A percentile compares a stretch with the other conserved stretches of the same genome.
phyloP scores from a whole-genome alignment of 1,284 basidiomycete species.

The Tylopilus sp. region DNA sequence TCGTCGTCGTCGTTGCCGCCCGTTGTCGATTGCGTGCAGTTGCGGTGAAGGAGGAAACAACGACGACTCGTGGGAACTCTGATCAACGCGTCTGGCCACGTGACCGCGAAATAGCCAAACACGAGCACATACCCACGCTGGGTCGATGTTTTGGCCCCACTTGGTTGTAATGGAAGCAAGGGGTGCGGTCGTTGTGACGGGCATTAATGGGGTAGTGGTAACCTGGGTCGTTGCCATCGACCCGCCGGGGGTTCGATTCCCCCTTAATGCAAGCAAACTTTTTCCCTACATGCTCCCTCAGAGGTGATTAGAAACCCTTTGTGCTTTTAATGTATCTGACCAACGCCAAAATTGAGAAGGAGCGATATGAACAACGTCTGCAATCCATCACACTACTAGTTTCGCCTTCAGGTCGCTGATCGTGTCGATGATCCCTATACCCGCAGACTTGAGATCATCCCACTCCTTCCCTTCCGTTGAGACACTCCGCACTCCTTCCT shows the following conservation, averaged over 20 bases:
- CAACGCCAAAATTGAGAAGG: background rate
- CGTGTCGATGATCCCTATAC: conserved; percentile 29
- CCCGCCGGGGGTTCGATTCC: conserved; percentile 48
- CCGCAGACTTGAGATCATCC: conserved; percentile 35
- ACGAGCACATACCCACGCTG: conserved; percentile 1
- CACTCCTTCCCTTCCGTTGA: conserved; percentile 35
- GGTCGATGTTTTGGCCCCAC: background rate
- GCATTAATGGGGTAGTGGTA: conserved; percentile 39
- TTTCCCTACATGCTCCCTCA: too few relatives aligned
- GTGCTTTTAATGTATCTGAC: too few relatives aligned
- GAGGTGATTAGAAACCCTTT: background rate
- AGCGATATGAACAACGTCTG: background rate
- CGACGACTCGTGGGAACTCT: conserved; percentile 26
- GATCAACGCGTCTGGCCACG: conserved; percentile 28
- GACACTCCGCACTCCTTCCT: conserved; percentile 41
- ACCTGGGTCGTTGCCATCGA: conserved; percentile 44
- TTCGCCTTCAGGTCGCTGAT: conserved; percentile 23
- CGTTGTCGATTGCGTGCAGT: conserved; percentile 11
- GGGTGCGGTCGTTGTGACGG: too few relatives aligned
- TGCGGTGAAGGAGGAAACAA: conserved; percentile 16
- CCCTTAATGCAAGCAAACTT: conserved; percentile 15
- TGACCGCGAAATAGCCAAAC: conserved; percentile 26
- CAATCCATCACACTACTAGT: conserved; percentile 11
- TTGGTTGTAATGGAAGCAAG: background rate
- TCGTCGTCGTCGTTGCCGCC: conserved; percentile 15